Conservation (phyloP, 768 basidiomycete genomes). For the Coprinopsis sp. region DNA sequence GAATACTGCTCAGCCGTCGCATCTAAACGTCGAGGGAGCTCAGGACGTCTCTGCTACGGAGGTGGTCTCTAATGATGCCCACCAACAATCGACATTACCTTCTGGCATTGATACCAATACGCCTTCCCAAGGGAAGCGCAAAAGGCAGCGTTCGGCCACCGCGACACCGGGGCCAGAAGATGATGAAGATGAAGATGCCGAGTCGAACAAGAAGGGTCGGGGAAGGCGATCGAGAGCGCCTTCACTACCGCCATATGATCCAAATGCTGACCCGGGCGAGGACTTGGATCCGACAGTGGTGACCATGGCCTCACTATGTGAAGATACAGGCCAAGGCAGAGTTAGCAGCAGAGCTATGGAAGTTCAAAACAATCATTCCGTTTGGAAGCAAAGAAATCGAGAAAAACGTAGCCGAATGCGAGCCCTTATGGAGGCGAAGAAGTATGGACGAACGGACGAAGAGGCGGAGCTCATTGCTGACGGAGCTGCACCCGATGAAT, state of each 20-base stretch:
- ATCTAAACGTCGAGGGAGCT: no score
- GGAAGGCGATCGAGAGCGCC: slow-evolving; percentile 42
- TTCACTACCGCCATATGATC: slow-evolving; percentile 52
- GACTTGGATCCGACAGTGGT: slow-evolving; percentile 76
- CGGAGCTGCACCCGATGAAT: not conserved
- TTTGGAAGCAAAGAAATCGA: slow-evolving; percentile 65
- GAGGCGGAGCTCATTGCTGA: slow-evolving; percentile 24
- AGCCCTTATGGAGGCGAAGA: slow-evolving; percentile 63
- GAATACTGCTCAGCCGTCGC: no score
- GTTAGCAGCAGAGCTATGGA: slow-evolving; percentile 74
- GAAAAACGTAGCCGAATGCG: slow-evolving; percentile 65
- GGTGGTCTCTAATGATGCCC: no score
- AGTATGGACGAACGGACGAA: slow-evolving; percentile 59
- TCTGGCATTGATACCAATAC: no score
- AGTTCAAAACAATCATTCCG: slow-evolving; percentile 63
- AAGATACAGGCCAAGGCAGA: slow-evolving; percentile 73
- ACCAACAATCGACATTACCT: no score
- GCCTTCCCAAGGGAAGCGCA: not conserved
- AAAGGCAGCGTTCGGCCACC: no score
- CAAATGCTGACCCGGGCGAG: slow-evolving; percentile 63
- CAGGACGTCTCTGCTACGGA: no score
- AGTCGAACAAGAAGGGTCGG: slow-evolving; percentile 25
- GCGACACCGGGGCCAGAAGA: slow-evolving; percentile 12
- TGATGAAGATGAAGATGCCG: slow-evolving; percentile 19
- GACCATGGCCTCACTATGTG: slow-evolving; percentile 80